Evolutionary conservation across 2,329 filamentous ascomycete species (phyloP).

Genomic region (Fusarium armeniacum): DNA sequence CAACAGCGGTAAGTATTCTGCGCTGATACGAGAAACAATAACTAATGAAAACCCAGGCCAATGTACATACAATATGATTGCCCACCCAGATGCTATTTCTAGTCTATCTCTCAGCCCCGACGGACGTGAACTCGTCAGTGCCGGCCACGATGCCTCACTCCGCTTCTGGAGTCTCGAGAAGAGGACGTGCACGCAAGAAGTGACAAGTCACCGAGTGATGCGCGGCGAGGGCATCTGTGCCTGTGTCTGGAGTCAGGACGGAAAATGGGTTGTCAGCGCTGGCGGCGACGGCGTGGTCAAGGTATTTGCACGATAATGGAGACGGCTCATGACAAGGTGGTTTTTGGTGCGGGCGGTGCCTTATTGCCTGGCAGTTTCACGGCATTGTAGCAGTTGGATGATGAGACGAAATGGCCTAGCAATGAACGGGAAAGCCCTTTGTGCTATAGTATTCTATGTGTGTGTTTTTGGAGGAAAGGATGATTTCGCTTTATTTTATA

Average conservation of each 20-base stretch:
- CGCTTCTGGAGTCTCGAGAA: conserved; percentile 99
- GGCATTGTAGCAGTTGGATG: conserved; percentile 35
- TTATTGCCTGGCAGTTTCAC: conserved; percentile 31
- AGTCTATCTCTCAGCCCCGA: conserved; percentile 92
- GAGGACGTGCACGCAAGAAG: conserved; percentile 93
- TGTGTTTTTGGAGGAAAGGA: conserved; percentile 28
- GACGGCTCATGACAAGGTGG: conserved; percentile 24
- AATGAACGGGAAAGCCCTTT: conserved; percentile 22
- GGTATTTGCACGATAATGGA: conserved; percentile 73
- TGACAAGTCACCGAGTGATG: conserved; percentile 94
- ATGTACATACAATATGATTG: conserved; percentile 99
- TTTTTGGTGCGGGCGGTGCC: conserved; percentile 26
- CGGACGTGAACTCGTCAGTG: conserved; percentile 92
- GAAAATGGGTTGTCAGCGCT: conserved; percentile 92
- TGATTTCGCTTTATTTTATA: conserved; percentile 46
- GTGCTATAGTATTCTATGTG: conserved; percentile 42
- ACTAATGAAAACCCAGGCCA: conserved; percentile 73
- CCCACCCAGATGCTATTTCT: conserved; percentile 93
- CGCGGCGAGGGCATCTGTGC: conserved; percentile 94
- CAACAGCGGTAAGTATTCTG: conserved; percentile 88
- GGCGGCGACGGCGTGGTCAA: conserved; percentile 97
- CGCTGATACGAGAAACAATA: not conserved
- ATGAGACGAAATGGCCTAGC: conserved; percentile 27
- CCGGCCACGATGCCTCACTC: conserved; percentile 93
- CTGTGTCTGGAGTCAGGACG: conserved; percentile 96